These are phyloP conservation scores for Metschnikowia amazonensis DNA, from an alignment of 805 yeast genomes.

Conservation along the genomic window DNA sequence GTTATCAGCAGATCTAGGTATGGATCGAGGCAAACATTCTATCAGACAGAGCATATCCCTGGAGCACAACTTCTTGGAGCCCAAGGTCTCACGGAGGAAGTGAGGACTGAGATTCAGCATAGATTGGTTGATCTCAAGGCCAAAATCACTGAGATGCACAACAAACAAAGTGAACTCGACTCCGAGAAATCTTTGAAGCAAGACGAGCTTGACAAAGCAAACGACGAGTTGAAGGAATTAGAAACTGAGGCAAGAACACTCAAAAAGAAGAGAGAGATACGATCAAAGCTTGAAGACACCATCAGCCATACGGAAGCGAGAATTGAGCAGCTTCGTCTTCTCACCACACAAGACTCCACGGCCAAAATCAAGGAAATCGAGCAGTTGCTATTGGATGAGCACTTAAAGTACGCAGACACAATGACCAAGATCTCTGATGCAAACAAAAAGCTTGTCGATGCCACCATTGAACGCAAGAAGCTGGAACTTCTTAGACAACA, in stretches of 20 bases:
- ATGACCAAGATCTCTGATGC: slow-evolving; percentile 22
- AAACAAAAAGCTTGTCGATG: slow-evolving; percentile 7
- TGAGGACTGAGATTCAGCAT: slow-evolving; percentile 18
- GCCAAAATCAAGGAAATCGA: slow-evolving; percentile 35
- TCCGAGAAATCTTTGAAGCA: slow-evolving; percentile 2
- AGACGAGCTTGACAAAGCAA: slow-evolving; percentile 7
- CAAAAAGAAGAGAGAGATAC: slow-evolving; percentile 26
- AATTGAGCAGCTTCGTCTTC: slow-evolving; percentile 12
- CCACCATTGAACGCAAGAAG: slow-evolving; percentile 11
- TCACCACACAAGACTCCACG: slow-evolving; percentile 38
- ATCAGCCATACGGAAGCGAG: slow-evolving; percentile 11
- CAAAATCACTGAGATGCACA: slow-evolving; percentile 15
- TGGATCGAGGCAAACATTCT: slow-evolving; percentile 54
- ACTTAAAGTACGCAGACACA: slow-evolving; percentile 16
- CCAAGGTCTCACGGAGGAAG: slow-evolving; percentile 28
- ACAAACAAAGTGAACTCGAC: slow-evolving; percentile 7
- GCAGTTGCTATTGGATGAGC: slow-evolving; percentile 21
- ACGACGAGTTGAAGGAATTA: slow-evolving; percentile 11
- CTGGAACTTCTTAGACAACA: slow-evolving; percentile 13
- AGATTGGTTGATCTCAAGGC: slow-evolving; percentile 16
- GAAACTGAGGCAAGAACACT: slow-evolving; percentile 23
- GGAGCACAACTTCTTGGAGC: slow-evolving; percentile 30
- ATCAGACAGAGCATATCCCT: slow-evolving; percentile 36
- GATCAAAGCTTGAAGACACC: slow-evolving; percentile 26
- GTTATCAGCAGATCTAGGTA: slow-evolving; percentile 55